phyloP scores from a whole-genome alignment of 768 basidiomycete species.

The Kwoniella heveanensis region DNA sequence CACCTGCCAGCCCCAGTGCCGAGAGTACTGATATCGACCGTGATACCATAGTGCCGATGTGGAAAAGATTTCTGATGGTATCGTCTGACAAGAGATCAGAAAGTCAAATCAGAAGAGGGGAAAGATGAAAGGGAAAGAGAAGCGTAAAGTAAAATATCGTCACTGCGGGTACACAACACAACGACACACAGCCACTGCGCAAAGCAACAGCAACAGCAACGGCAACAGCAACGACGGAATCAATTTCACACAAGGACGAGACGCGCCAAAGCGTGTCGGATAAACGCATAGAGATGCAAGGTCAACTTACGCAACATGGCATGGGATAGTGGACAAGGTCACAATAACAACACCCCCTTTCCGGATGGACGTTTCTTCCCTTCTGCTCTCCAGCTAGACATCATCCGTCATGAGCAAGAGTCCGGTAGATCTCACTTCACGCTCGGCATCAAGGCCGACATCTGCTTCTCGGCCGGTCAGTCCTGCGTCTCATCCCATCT shows the following conservation, averaged over 20 bases:
- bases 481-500: background rate
- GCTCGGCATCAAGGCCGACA: background rate
- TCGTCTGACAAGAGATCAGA: background rate
- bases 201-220: too few relatives aligned
- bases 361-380: background rate
- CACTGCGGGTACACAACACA: background rate
- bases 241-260: background rate
- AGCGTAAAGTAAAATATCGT: background rate
- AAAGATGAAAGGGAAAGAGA: background rate
- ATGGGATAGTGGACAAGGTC: background rate
- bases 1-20: slow-evolving; percentile 2
- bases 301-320: background rate
- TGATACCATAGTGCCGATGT: background rate
- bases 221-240: too few relatives aligned
- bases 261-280: background rate
- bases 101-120: background rate
- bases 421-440: background rate
- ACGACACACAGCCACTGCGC: background rate
- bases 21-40: background rate
- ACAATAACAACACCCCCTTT: background rate
- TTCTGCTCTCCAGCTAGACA: background rate
- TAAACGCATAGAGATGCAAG: too few relatives aligned
- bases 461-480: background rate
- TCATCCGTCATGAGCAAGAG: background rate
- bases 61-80: background rate